Evolutionary conservation across 2,329 filamentous ascomycete genomes (phyloP), one percentile per base, ranked within the genome.

Genomic region (Sclerotiophoma versabilis): DNA sequence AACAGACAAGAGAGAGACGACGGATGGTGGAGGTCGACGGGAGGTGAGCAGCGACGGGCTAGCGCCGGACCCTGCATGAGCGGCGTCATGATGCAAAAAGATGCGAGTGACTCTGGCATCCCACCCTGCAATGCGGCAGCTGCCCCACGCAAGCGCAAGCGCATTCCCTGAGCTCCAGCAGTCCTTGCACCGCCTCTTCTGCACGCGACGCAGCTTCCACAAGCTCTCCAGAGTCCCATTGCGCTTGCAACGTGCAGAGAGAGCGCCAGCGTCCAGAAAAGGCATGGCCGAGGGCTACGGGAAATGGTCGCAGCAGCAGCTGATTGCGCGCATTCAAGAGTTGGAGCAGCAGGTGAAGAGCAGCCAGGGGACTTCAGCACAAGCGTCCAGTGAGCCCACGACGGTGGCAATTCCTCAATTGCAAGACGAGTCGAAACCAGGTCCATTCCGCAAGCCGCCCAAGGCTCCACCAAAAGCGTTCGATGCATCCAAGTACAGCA

Each of bases 401-500:
- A 36, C 54, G 3, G 19, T 38, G 4, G 32, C 57, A 5, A 19
- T 33, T 17, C 39, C 32, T 6, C 19, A 20, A 11, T 3, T 11
- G 2, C 30, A 22, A 7, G 37, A 49, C 9, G 43, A 38, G 8
- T 27, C 48, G 5, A 51, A 57, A 34, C 42, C 61, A 19, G 42
- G 54, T 32, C 56, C 63, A 11, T 63, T 64, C 49, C 65, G 64
- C 46, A 72, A 69, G 47, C 58, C 68, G n/a, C 59, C 62, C 20
- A 73, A 71, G 45, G 73, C 76, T n/a, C 63, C 70, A 34, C 66
- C 74, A 22, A 79, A 82, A 58, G 79, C 80, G 45, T 88, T 96
- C 68, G 91, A 98, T 71, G 86, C 91, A 0, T 87, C 86, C 12
- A 89, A 87, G 70, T 96, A 97, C 75, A 84, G 85, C 29, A 96